Evolutionary conservation across 139 green algal genomes (phyloP).

Genomic region (Prasinococcaceae sp.): DNA sequence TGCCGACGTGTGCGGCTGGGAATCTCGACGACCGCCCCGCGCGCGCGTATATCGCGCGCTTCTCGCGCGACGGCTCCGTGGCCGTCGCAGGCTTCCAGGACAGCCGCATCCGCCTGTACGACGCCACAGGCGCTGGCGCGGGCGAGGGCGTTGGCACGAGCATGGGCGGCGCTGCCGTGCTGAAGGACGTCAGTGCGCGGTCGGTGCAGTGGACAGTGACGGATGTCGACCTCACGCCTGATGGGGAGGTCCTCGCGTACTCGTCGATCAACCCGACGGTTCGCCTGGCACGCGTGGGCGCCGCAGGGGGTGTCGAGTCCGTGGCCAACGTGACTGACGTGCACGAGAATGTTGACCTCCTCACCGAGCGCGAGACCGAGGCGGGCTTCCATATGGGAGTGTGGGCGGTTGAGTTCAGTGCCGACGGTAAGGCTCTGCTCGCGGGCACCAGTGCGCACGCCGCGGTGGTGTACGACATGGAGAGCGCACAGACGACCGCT

Average conservation of each 20-base stretch:
- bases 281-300: constrained; percentile 34
- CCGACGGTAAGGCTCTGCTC: constrained; percentile 36
- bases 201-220: constrained; percentile 50
- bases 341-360: constrained; percentile 13
- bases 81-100: constrained; percentile 62
- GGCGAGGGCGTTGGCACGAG: no score
- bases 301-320: constrained; percentile 58
- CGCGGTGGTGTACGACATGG: constrained; percentile 68
- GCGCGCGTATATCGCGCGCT: constrained; percentile 83
- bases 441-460: constrained; percentile 53
- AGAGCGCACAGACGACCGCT: constrained; percentile 17
- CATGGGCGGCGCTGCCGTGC: no score
- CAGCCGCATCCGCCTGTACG: constrained; percentile 23
- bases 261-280: constrained; percentile 28
- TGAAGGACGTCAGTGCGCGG: constrained; percentile 13
- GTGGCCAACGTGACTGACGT: constrained; percentile 26
- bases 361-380: not conserved
- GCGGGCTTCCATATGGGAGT: constrained; percentile 17
- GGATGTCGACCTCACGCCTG: constrained; percentile 61
- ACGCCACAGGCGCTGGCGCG: constrained; percentile 15
- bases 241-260: constrained; percentile 35
- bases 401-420: constrained; percentile 26
- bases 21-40: no score
- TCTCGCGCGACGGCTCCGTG: constrained; percentile 52
- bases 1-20: no score